These are phyloP conservation scores for Aspergillus sp. DNA, from an alignment of 2,329 filamentous ascomycete species.

Conservation along the genomic window DNA sequence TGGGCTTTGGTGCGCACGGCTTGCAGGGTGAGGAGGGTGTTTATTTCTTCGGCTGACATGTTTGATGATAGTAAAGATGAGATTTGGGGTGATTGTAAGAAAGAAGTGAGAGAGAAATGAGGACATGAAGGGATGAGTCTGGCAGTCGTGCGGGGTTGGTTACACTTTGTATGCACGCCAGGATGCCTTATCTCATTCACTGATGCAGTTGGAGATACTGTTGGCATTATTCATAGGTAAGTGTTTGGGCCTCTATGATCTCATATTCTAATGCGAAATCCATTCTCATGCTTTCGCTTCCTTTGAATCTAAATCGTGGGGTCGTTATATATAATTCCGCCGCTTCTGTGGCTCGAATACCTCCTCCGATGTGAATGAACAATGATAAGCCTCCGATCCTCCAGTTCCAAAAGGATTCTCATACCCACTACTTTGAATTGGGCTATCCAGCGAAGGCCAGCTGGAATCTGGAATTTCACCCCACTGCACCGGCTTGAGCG, in stretches of 20 bases:
- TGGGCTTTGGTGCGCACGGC: slow-evolving; percentile 30
- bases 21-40: slow-evolving; percentile 25
- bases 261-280: too few relatives aligned
- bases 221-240: too few relatives aligned
- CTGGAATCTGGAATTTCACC: neutral
- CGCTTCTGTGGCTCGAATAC: neutral
- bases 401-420: too few relatives aligned
- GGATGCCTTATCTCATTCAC: too few relatives aligned
- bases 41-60: neutral
- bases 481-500: slow-evolving; percentile 1
- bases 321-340: neutral
- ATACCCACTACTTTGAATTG: too few relatives aligned
- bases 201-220: too few relatives aligned
- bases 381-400: too few relatives aligned
- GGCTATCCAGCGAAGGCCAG: neutral
- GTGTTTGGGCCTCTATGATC: too few relatives aligned
- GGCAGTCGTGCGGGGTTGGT: neutral
- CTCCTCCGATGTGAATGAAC: neutral
- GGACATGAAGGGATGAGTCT: neutral
- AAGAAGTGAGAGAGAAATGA: neutral
- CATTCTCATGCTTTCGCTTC: too few relatives aligned
- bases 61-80: too few relatives aligned
- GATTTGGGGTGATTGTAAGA: neutral
- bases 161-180: neutral
- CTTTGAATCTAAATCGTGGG: neutral